These are phyloP conservation scores for Diplodia intermedia DNA, from an alignment of 2,329 filamentous ascomycete species.

Conservation along the genomic window DNA sequence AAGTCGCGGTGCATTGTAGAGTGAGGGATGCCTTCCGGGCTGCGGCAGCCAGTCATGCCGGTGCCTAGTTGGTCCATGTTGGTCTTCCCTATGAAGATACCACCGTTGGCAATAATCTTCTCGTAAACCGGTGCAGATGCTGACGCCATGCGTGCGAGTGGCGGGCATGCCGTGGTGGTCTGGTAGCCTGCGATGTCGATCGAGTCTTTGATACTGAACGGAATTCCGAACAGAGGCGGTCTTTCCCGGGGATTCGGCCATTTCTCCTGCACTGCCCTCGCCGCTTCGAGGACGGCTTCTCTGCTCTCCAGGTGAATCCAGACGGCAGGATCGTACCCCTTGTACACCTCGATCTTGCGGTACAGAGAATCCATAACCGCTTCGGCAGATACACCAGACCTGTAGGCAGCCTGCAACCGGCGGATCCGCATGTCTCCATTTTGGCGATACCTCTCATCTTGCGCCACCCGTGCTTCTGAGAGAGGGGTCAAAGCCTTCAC, in stretches of 20 bases:
- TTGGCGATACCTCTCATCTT: constrained; percentile 35
- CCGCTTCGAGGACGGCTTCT: constrained; percentile 51
- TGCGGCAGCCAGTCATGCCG: constrained; percentile 65
- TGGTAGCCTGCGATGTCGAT: constrained; percentile 60
- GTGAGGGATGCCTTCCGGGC: constrained; percentile 63
- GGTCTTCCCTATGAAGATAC: constrained; percentile 65
- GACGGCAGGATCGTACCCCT: constrained; percentile 56
- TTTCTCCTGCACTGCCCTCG: constrained; percentile 50
- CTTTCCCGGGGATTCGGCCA: constrained; percentile 50
- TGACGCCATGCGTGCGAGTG: constrained; percentile 57
- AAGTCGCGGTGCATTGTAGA: constrained; percentile 60
- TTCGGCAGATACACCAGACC: constrained; percentile 52
- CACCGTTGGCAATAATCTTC: constrained; percentile 59
- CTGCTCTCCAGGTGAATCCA: constrained; percentile 58
- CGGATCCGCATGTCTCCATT: constrained; percentile 54
- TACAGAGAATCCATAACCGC: constrained; percentile 55
- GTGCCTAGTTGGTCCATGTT: constrained; percentile 70
- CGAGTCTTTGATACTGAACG: constrained; percentile 64
- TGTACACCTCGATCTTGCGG: constrained; percentile 58
- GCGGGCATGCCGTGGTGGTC: constrained; percentile 61
- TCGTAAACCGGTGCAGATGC: constrained; percentile 59
- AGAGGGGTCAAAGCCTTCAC: constrained; percentile 41
- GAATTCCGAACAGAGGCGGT: constrained; percentile 63
- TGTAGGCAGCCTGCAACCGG: constrained; percentile 55
- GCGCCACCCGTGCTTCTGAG: constrained; percentile 4